phyloP scores from a whole-genome alignment of 2,329 filamentous ascomycete genomes.

The Cordyceps javanica region DNA sequence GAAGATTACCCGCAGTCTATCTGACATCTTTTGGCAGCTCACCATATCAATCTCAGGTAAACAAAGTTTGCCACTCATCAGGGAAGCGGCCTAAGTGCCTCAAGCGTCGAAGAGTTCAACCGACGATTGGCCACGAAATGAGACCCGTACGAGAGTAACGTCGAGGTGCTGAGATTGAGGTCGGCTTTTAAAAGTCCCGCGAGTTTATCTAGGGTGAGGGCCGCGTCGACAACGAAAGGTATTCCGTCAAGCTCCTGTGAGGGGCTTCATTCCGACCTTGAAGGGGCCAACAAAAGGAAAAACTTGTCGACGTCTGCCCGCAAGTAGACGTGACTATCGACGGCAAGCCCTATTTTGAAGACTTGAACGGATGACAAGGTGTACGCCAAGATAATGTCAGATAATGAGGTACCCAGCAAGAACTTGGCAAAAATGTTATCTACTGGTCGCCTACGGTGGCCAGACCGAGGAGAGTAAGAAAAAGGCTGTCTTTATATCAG shows the following conservation, averaged over 20 bases:
- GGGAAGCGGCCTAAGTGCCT: not conserved
- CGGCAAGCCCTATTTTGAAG: not conserved
- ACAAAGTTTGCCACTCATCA: conserved; percentile 4
- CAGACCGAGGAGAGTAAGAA: too few species aligned
- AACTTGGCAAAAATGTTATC: too few species aligned
- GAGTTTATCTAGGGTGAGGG: conserved; percentile 3
- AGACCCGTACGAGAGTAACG: not conserved
- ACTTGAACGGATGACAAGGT: not conserved
- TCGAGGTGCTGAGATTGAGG: not conserved
- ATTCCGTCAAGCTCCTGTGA: conserved; percentile 9
- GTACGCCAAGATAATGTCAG: conserved; percentile 1
- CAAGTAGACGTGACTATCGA: conserved; percentile 11
- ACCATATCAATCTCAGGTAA: conserved; percentile 9
- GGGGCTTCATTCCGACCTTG: conserved; percentile 3
- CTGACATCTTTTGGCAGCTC: not conserved
- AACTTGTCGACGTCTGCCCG: conserved; percentile 1
- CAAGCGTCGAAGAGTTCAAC: not conserved
- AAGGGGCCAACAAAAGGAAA: conserved; percentile 5
- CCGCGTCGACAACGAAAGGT: conserved; percentile 6
- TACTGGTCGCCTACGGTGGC: too few species aligned
- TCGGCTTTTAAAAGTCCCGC: not conserved
- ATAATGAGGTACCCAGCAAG: conserved; percentile 9
- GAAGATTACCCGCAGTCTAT: not conserved
- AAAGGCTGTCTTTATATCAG: too few species aligned
- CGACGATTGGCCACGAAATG: not conserved